Evolutionary conservation across 345 rosid species (phyloP).

Genomic region (Eucalyptus marginata): DNA sequence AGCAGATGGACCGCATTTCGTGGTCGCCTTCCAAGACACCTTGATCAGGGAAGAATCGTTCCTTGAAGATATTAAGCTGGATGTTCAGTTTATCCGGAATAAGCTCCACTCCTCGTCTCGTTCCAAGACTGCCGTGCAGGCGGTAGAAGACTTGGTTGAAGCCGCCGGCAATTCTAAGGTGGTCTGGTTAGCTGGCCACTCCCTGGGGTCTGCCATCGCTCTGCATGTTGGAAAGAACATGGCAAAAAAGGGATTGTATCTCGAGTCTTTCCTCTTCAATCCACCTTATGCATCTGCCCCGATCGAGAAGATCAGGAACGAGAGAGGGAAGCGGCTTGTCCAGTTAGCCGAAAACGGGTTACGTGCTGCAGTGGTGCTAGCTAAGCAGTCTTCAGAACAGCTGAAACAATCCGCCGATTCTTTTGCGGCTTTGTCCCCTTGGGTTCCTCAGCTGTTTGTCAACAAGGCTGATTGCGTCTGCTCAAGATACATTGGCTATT

Average conservation of each 20-base stretch:
- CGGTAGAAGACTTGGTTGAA: slow-evolving; percentile 54
- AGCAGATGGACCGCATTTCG: slow-evolving; percentile 34
- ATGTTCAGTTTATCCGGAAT: slow-evolving; percentile 41
- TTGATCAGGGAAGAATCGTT: slow-evolving; percentile 47
- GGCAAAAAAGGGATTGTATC: slow-evolving; percentile 42
- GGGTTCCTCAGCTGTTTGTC: slow-evolving; percentile 54
- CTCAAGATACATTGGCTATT: slow-evolving; percentile 64
- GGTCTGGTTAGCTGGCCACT: slow-evolving; percentile 90
- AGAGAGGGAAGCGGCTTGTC: slow-evolving; percentile 22
- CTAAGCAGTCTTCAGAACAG: slow-evolving; percentile 17
- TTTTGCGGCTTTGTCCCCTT: slow-evolving; percentile 44
- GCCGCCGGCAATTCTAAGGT: slow-evolving; percentile 42
- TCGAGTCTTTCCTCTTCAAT: slow-evolving; percentile 65
- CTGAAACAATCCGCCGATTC: slow-evolving; percentile 17
- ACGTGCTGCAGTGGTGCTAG: slow-evolving; percentile 40
- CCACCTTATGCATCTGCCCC: slow-evolving; percentile 77
- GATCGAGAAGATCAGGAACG: slow-evolving; percentile 3
- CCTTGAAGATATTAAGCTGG: slow-evolving; percentile 51
- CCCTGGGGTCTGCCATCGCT: slow-evolving; percentile 82
- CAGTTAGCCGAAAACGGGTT: slow-evolving; percentile 57
- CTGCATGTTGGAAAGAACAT: slow-evolving; percentile 64
- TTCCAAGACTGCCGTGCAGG: slow-evolving; percentile 64
- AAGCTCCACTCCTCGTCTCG: slow-evolving; percentile 68
- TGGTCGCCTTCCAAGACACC: slow-evolving; percentile 75
- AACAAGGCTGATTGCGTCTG: slow-evolving; percentile 57